A percentile compares a stretch with the other conserved stretches of the same genome.
phyloP scores from a whole-genome alignment of 2,329 filamentous ascomycete species.

The Aspergillus japonicus region DNA sequence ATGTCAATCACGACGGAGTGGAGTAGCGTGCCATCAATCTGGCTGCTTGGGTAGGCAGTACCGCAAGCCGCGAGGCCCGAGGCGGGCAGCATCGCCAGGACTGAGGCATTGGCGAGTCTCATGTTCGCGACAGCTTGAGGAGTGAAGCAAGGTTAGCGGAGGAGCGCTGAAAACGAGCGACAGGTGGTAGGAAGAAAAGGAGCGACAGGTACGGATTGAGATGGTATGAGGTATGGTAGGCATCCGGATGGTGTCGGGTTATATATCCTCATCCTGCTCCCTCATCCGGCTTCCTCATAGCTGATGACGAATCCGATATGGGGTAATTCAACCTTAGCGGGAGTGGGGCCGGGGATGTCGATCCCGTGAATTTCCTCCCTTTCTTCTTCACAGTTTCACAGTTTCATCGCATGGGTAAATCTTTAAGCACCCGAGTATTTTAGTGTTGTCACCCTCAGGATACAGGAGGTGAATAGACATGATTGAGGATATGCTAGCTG shows the following conservation, averaged over 20 bases:
- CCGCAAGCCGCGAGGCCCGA: conserved; percentile 1
- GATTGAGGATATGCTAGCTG: no score
- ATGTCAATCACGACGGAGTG: not conserved
- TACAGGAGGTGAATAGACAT: no score
- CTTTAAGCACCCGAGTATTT: no score
- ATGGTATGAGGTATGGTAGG: not conserved
- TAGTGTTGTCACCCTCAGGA: no score
- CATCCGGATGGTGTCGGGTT: not conserved
- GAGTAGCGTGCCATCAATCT: not conserved
- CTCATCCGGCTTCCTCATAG: not conserved
- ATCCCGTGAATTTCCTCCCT: no score
- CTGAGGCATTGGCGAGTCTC: not conserved
- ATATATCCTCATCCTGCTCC: not conserved
- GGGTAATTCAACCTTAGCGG: no score
- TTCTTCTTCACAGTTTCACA: no score
- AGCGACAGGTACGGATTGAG: not conserved
- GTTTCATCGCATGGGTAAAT: no score
- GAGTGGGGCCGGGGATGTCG: no score
- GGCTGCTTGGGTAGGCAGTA: not conserved
- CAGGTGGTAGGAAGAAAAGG: not conserved
- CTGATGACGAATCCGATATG: no score
- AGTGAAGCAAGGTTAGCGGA: not conserved
- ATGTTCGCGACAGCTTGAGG: not conserved
- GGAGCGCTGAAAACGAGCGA: not conserved
- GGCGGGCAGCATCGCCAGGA: not conserved